Evolutionary conservation across 495 filamentous ascomycete genomes (phyloP).

Genomic region (Tuber indicum): DNA sequence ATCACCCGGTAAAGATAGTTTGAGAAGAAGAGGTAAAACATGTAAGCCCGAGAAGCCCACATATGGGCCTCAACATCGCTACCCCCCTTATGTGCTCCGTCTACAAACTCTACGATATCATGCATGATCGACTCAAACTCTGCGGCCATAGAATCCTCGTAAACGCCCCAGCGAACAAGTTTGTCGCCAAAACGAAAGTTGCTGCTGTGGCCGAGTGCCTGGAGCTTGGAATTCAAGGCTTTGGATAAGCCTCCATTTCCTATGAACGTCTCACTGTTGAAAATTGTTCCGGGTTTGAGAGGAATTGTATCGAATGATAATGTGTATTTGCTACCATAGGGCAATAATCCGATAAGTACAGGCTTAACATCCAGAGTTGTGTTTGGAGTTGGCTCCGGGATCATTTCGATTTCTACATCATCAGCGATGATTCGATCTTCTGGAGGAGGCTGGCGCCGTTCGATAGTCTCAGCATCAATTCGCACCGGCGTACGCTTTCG

Average conservation of each 20-base stretch:
- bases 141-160: slow-evolving; percentile 63
- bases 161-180: slow-evolving; percentile 57
- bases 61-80: slow-evolving; percentile 16
- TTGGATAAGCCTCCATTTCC: slow-evolving; percentile 28
- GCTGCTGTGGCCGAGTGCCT: slow-evolving; percentile 42
- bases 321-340: slow-evolving; percentile 51
- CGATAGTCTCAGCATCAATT: slow-evolving; percentile 36
- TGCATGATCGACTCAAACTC: slow-evolving; percentile 51
- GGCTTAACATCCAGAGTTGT: slow-evolving; percentile 1
- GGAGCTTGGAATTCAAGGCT: slow-evolving; percentile 25
- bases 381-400: neutral
- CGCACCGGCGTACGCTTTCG: slow-evolving; percentile 31
- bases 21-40: slow-evolving; percentile 35
- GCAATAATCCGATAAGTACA: slow-evolving; percentile 23
- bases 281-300: slow-evolving; percentile 37
- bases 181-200: slow-evolving; percentile 49
- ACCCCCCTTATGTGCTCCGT: slow-evolving; percentile 19
- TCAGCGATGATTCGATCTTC: slow-evolving; percentile 22
- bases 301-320: slow-evolving; percentile 59
- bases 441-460: slow-evolving; percentile 36
- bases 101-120: slow-evolving; percentile 47
- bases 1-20: slow-evolving; percentile 33
- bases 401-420: slow-evolving; percentile 10
- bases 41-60: slow-evolving; percentile 26
- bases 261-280: slow-evolving; percentile 40